These are phyloP conservation scores for Musa balbisiana DNA, from an alignment of 202 grass and related monocot species.

Conservation along the genomic window DNA sequence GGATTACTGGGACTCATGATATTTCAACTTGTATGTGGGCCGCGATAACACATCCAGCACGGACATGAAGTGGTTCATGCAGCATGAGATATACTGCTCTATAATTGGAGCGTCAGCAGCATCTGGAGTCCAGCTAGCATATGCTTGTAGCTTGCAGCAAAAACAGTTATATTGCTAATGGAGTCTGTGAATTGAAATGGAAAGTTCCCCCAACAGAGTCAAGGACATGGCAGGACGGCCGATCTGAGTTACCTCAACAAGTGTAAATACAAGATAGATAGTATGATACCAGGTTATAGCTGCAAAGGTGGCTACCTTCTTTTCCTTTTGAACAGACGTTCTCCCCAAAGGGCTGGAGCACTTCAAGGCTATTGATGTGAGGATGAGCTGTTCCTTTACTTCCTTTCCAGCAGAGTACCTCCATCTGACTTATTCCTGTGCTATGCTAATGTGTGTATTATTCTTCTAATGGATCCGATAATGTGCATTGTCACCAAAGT, in stretches of 20 bases:
- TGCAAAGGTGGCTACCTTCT: constrained; percentile 38
- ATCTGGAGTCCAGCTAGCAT: background rate
- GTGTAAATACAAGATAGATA: constrained; percentile 24
- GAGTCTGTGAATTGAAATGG: background rate
- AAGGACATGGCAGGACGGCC: background rate
- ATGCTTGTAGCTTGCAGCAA: background rate
- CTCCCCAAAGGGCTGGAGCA: constrained; percentile 25
- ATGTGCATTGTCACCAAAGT: background rate
- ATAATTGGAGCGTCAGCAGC: background rate
- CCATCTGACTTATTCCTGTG: background rate
- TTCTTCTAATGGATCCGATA: background rate
- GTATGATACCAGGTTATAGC: constrained; percentile 18
- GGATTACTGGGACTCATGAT: background rate
- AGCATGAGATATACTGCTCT: background rate
- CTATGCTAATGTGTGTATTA: background rate
- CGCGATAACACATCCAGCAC: background rate
- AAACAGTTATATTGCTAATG: background rate
- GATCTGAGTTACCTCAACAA: constrained; percentile 17
- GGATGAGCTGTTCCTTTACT: background rate
- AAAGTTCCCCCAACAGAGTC: background rate
- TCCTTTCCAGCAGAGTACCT: constrained; percentile 1
- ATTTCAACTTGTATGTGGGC: background rate
- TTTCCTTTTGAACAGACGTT: constrained; percentile 22
- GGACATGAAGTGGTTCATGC: background rate
- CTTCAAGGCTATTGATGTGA: constrained; percentile 18